Conservation (phyloP, 306 rosid species). For the Inga leiocalycina region DNA sequence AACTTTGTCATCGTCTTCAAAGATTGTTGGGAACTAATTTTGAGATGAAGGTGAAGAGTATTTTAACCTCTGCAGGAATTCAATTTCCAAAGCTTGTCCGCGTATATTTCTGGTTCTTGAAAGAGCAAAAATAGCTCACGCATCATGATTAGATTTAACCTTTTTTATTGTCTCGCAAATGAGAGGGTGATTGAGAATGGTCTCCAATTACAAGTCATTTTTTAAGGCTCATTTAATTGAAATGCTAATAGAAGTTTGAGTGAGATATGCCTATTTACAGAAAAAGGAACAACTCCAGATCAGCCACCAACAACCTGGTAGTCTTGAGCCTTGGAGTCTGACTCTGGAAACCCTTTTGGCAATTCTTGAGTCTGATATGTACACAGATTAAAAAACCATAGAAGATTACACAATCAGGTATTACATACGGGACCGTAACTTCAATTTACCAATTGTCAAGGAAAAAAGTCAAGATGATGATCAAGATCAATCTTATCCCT, state of each 20-base stretch:
- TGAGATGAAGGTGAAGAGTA: not conserved
- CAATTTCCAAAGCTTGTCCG: not conserved
- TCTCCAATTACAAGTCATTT: constrained; percentile 9
- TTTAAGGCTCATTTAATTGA: constrained; percentile 29
- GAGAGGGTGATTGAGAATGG: not conserved
- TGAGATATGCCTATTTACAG: not conserved
- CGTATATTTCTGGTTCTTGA: not conserved
- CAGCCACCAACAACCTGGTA: not conserved
- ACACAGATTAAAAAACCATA: not conserved
- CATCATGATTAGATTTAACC: not conserved
- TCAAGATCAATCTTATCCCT: not conserved
- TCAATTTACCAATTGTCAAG: not conserved
- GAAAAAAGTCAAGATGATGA: not conserved
- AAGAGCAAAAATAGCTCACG: not conserved
- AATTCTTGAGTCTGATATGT: not conserved
- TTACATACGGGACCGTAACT: not conserved
- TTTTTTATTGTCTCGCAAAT: not conserved
- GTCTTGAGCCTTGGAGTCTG: not conserved
- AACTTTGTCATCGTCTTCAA: not conserved
- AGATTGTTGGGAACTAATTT: not conserved
- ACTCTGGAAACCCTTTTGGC: not conserved
- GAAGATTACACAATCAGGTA: not conserved
- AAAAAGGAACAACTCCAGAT: not conserved
- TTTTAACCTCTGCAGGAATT: not conserved
- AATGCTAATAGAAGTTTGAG: constrained; percentile 21